Base-by-base conservation (phyloP, 2,329 filamentous ascomycete species). In the Fusarium heterosporum region DNA sequence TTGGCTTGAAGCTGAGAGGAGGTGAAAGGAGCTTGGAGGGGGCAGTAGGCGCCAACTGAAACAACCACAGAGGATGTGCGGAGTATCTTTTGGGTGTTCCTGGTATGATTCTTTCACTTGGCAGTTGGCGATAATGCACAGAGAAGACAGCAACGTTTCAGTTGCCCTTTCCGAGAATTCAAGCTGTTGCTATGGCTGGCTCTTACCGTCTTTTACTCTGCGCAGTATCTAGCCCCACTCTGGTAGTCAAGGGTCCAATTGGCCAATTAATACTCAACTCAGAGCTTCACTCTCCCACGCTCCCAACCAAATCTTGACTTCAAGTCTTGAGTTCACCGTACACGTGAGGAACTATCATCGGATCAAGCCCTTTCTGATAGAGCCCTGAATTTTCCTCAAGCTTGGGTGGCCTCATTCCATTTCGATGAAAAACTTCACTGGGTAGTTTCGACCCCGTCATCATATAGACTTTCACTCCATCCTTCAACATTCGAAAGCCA, bases 401-500 rank as follows among this genome's bases (percentile, higher is more conserved):
- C 32, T 30, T 30, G n/a, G 19, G 16, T 17, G 8, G 13, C 40
- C 22, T 29, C 32, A 8, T 22, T 30, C 48, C n/a, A 13, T 48
- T 38, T n/a, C 16, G 30, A 55, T 42, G 26, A 46, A 26, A 17
- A 19, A 14, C 17, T 16, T 38, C 30, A 19, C 25, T 14, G 32
- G 41, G 26, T 48, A 63, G 38, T 8, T 12, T 49, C 46, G 26
- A 26, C 42, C 38, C 49, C 41, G 47, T 39, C 59, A 62, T 56
- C 43, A 36, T 41, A 10, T 40, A 30, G n/a, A 38, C 26, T 30
- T 26, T 53, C 28, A 42, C 13, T 32, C 30, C 41, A 26, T 51
- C 38, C 46, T 41, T n/a, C 39, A 28, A 47, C 55, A 49, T 30
- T 32, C 43, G 43, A 59, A 70, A 36, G 66, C 57, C 56, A 86